These are phyloP conservation scores for Mycena indigotica DNA, from an alignment of 768 basidiomycete genomes.

Conservation along the genomic window DNA sequence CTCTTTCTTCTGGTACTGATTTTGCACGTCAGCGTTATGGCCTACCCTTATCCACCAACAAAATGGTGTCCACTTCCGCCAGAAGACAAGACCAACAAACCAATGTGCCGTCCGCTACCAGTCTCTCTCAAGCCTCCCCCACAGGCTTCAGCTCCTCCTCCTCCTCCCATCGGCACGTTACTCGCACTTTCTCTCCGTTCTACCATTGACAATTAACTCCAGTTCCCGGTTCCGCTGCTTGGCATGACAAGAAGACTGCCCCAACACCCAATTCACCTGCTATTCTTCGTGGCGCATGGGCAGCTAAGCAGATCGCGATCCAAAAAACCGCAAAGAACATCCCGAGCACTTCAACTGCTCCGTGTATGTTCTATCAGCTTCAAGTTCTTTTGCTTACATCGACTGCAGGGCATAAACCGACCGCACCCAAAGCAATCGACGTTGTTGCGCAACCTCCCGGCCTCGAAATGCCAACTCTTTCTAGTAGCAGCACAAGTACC, in stretches of 20 bases:
- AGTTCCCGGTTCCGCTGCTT: constrained; percentile 44
- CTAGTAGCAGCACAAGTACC: background rate
- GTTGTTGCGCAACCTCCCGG: constrained; percentile 6
- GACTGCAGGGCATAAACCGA: constrained; percentile 20
- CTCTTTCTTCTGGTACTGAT: no score
- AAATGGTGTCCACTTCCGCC: constrained; percentile 42
- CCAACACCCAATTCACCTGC: constrained; percentile 14
- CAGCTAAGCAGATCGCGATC: constrained; percentile 7
- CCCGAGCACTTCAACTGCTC: constrained; percentile 9
- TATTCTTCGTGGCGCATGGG: constrained; percentile 25
- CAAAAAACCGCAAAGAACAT: constrained; percentile 3
- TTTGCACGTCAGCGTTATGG: constrained; percentile 28
- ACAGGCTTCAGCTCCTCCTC: constrained; percentile 20
- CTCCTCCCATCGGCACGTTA: constrained; percentile 30
- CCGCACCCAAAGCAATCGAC: constrained; percentile 19
- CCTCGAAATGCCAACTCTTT: constrained; percentile 1
- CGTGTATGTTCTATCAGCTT: constrained; percentile 8
- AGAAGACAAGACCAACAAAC: constrained; percentile 47
- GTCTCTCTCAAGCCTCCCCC: constrained; percentile 35
- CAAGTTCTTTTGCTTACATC: constrained; percentile 3
- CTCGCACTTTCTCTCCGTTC: background rate
- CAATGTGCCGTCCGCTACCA: constrained; percentile 49
- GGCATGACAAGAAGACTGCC: constrained; percentile 31
- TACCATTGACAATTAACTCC: no score
- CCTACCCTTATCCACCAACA: constrained; percentile 43